Evolutionary conservation across 106 monocot genomes (phyloP).

Genomic region (Allium fistulosum): DNA sequence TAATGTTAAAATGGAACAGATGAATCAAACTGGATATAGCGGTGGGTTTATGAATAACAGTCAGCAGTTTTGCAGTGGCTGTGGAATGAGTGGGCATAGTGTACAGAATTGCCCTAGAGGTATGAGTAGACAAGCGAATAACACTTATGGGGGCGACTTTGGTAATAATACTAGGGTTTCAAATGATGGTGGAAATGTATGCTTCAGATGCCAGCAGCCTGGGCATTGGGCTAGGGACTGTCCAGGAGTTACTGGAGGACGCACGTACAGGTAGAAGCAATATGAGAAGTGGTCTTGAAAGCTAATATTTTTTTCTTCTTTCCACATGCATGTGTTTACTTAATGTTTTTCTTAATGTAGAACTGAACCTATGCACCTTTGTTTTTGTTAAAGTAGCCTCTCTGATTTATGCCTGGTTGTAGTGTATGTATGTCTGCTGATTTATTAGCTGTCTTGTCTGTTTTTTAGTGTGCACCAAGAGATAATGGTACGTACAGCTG

Average conservation of each 20-base stretch:
- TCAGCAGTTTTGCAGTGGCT: no score
- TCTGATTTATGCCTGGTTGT: no score
- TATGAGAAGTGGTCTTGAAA: neutral
- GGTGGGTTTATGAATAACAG: slow-evolving; percentile 8
- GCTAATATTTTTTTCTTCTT: no score
- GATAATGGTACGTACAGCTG: no score
- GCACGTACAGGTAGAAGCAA: neutral
- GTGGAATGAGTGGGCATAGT: neutral
- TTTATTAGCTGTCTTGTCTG: no score
- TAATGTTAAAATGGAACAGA: slow-evolving; percentile 5
- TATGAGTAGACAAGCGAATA: slow-evolving; percentile 19
- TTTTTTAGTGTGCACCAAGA: no score
- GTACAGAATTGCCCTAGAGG: slow-evolving; percentile 18
- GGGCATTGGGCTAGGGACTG: slow-evolving; percentile 90
- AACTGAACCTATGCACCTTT: no score
- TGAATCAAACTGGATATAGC: slow-evolving; percentile 10
- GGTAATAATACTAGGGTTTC: slow-evolving; percentile 18
- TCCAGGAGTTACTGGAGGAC: slow-evolving; percentile 19
- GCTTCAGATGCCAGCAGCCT: slow-evolving; percentile 76
- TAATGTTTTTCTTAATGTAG: no score
- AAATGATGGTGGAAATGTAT: slow-evolving; percentile 23
- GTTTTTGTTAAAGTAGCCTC: no score
- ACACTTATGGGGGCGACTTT: slow-evolving; percentile 23
- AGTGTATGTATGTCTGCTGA: no score
- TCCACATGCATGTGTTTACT: no score